Evolutionary conservation across 139 green algal genomes (phyloP).

Genomic region (Chlorella sp.): DNA sequence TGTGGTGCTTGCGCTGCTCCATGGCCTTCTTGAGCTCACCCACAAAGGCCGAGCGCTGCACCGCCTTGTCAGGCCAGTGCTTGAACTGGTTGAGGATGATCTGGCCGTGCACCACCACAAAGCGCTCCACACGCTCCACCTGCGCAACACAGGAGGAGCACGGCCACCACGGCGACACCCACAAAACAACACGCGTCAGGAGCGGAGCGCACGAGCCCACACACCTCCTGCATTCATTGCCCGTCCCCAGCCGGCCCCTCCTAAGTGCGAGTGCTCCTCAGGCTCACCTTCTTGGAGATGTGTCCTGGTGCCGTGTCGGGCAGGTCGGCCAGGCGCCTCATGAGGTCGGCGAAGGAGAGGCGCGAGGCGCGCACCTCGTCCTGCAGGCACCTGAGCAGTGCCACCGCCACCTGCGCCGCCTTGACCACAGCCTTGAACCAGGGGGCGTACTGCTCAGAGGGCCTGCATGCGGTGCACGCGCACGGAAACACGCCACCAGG

Average conservation of each 20-base stretch:
- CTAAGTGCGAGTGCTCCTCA: not conserved
- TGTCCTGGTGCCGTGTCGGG: constrained; percentile 36
- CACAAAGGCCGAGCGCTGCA: constrained; percentile 70
- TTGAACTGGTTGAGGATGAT: constrained; percentile 89
- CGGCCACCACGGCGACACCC: too few relatives aligned
- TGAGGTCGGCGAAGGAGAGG: constrained; percentile 76
- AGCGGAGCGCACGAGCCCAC: too few relatives aligned
- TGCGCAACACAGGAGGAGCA: too few relatives aligned
- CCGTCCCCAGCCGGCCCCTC: too few relatives aligned
- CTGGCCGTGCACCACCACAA: constrained; percentile 88
- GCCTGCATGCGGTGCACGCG: too few relatives aligned
- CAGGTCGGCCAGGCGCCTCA: constrained; percentile 52
- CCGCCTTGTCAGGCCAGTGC: constrained; percentile 58
- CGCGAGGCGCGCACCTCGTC: constrained; percentile 56
- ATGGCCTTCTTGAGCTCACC: constrained; percentile 55
- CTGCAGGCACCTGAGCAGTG: constrained; percentile 49
- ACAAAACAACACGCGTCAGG: too few relatives aligned
- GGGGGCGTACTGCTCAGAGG: constrained; percentile 57
- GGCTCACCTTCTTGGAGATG: constrained; percentile 55
- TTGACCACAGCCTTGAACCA: constrained; percentile 78
- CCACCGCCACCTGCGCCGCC: constrained; percentile 60
- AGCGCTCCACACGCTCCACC: constrained; percentile 72
- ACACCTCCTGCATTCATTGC: too few relatives aligned
- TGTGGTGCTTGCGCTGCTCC: constrained; percentile 63
- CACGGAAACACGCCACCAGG: too few relatives aligned